A percentile compares a stretch with the other conserved stretches of the same genome.
Evolutionary conservation across 2,329 filamentous ascomycete genomes (phyloP).

Genomic region (Clathrospora elynae): DNA sequence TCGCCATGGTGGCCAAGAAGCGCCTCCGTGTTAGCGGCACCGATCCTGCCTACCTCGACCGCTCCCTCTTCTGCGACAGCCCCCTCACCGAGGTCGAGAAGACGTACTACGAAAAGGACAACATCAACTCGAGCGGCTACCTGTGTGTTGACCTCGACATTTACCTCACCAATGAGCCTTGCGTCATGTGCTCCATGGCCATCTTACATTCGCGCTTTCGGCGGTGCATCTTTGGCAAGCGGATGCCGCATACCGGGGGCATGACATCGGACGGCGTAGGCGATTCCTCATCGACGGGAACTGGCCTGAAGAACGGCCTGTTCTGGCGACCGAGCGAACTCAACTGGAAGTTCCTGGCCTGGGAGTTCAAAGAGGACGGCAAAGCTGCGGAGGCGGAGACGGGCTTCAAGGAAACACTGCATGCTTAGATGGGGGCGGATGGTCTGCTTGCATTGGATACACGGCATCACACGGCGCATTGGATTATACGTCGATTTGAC

Average conservation of each 20-base stretch:
- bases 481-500: conserved; percentile 19
- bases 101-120: conserved; percentile 62
- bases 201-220: conserved; percentile 93
- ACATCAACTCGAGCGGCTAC: conserved; percentile 79
- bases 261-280: conserved; percentile 70
- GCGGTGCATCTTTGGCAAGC: conserved; percentile 76
- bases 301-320: conserved; percentile 60
- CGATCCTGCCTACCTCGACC: conserved; percentile 33
- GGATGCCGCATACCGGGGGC: conserved; percentile 81
- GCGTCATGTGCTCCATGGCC: conserved; percentile 96
- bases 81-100: conserved; percentile 72
- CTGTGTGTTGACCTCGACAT: conserved; percentile 92
- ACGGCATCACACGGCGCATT: conserved; percentile 30
- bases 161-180: conserved; percentile 94
- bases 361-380: conserved; percentile 65
- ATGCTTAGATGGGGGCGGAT: conserved; percentile 31
- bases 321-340: conserved; percentile 73
- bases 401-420: conserved; percentile 34
- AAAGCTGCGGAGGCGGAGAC: conserved; percentile 11
- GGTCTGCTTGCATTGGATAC: conserved; percentile 29
- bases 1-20: conserved; percentile 77
- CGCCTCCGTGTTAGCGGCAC: conserved; percentile 49
- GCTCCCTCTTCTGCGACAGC: conserved; percentile 66
- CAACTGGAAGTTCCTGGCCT: conserved; percentile 84
- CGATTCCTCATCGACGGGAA: conserved; percentile 14